Conservation (phyloP, 169 alveolate genomes). For the Plasmodium fragile region DNA sequence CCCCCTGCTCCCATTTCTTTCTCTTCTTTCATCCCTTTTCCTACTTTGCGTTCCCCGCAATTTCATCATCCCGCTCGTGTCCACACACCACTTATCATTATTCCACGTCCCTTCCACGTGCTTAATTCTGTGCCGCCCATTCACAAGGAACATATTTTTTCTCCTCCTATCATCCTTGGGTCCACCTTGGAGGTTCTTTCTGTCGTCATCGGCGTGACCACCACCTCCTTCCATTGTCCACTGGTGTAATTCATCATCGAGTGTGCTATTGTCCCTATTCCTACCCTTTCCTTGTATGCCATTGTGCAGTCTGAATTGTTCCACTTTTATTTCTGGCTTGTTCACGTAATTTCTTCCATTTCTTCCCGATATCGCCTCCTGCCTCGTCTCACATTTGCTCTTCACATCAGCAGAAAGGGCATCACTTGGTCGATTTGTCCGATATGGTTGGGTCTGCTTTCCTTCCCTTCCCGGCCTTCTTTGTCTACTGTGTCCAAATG, state of each 20-base stretch:
- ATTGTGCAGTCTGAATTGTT: not conserved
- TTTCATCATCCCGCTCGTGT: not conserved
- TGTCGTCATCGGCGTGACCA: not conserved
- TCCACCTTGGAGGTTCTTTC: not conserved
- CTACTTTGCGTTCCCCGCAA: not conserved
- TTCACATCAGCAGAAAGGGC: not conserved
- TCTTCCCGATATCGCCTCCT: not conserved
- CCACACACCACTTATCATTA: not conserved
- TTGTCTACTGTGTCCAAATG: not conserved
- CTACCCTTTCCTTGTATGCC: not conserved
- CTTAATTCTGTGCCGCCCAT: not conserved
- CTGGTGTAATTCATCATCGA: not conserved
- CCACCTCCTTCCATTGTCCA: not conserved
- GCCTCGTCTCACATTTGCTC: not conserved
- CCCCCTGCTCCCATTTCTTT: not conserved
- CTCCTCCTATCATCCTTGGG: not conserved
- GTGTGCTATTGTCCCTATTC: not conserved
- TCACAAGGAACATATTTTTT: not conserved
- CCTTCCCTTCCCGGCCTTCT: not conserved
- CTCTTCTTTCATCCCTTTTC: not conserved
- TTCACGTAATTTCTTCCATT: conserved; percentile 5
- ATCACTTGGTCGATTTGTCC: not conserved
- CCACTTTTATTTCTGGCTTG: not conserved
- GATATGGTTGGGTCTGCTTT: not conserved
- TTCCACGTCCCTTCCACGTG: not conserved